These are phyloP conservation scores for Penicillium lividum DNA, from an alignment of 495 filamentous ascomycete species.

Conservation along the genomic window DNA sequence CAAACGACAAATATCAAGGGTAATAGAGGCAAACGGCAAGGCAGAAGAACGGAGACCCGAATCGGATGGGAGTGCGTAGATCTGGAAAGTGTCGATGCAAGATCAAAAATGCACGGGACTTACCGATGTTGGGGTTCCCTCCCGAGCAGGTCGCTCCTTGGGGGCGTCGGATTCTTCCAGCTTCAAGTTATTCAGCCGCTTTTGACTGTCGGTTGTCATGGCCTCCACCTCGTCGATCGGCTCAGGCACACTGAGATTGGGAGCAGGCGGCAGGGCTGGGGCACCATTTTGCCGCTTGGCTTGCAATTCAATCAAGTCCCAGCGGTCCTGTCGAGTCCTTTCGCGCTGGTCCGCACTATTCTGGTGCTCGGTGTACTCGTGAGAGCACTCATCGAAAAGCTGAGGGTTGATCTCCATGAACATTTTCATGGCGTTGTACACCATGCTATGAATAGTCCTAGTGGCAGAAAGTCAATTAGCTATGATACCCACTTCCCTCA, in stretches of 20 bases:
- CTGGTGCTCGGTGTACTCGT: constrained; percentile 96
- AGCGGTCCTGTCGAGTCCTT: constrained; percentile 73
- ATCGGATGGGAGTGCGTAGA: constrained; percentile 16
- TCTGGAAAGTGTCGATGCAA: constrained; percentile 21
- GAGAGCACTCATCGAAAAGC: constrained; percentile 97
- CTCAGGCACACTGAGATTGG: constrained; percentile 51
- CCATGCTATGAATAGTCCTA: constrained; percentile 99
- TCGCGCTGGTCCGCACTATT: constrained; percentile 80
- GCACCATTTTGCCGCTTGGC: constrained; percentile 64
- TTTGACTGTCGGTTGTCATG: constrained; percentile 77
- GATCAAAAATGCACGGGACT: constrained; percentile 37
- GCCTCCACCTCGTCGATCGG: constrained; percentile 72
- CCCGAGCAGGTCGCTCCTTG: constrained; percentile 49
- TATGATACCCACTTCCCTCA: neutral
- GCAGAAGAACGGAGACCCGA: constrained; percentile 12
- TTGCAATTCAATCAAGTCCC: constrained; percentile 80
- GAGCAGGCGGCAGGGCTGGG: constrained; percentile 34
- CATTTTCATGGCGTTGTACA: constrained; percentile 99
- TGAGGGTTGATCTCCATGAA: constrained; percentile 99
- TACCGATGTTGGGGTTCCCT: constrained; percentile 46
- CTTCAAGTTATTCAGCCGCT: constrained; percentile 79
- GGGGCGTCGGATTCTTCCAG: constrained; percentile 62
- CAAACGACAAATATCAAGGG: constrained; percentile 38
- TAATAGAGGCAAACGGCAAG: constrained; percentile 15
- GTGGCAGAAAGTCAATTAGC: constrained; percentile 17